Evolutionary conservation across 2,329 filamentous ascomycete genomes (phyloP).

Genomic region (Cordyceps javanica): DNA sequence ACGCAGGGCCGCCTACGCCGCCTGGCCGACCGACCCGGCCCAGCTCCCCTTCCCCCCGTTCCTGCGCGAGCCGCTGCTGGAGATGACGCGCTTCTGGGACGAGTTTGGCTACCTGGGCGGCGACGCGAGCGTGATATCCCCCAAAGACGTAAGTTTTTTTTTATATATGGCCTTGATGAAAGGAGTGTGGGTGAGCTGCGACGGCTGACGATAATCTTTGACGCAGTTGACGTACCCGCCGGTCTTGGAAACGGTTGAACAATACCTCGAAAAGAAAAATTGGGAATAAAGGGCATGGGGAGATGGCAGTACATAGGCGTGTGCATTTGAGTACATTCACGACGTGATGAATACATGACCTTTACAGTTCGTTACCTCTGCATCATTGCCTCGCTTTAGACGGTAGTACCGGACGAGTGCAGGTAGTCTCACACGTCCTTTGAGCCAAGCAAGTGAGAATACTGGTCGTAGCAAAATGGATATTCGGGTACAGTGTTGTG

Average conservation of each 20-base stretch:
- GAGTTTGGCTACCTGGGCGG: slow-evolving; percentile 17
- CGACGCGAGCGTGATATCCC: slow-evolving; percentile 14
- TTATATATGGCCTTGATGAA: too few relatives aligned
- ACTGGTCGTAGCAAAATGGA: too few relatives aligned
- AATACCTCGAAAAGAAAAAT: background rate
- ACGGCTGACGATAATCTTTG: background rate
- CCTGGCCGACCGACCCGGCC: slow-evolving; percentile 2
- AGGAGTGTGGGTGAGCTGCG: too few relatives aligned
- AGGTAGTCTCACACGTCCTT: too few relatives aligned
- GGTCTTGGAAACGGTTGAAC: background rate
- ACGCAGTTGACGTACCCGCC: background rate
- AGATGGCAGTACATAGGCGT: too few relatives aligned
- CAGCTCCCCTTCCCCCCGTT: background rate
- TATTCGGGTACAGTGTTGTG: too few relatives aligned
- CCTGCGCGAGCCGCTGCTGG: slow-evolving; percentile 8
- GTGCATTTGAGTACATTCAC: too few relatives aligned
- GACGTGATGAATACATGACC: background rate
- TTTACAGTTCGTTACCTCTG: too few relatives aligned
- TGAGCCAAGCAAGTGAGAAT: too few relatives aligned
- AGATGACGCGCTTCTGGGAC: slow-evolving; percentile 12
- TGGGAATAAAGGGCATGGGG: background rate
- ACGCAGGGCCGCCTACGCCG: slow-evolving; percentile 9
- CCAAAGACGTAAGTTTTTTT: slow-evolving; percentile 14
- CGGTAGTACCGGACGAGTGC: too few relatives aligned
- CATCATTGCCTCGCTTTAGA: too few relatives aligned